Conservation (phyloP, 1,139 yeast genomes). For the Diutina ranongensis region DNA sequence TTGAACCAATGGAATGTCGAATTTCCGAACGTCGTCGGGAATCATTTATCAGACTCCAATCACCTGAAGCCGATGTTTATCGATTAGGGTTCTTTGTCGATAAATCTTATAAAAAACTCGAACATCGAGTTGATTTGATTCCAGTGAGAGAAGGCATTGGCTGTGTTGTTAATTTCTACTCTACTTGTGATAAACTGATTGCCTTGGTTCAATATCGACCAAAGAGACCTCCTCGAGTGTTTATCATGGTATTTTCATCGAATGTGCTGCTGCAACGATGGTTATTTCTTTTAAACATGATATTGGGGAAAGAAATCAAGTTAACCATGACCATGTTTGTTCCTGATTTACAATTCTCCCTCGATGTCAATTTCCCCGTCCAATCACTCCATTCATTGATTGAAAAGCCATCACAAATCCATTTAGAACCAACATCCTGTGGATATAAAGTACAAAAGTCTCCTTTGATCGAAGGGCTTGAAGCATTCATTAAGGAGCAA, state of each 20-base stretch:
- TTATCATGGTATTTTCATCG: background rate
- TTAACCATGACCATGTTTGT: background rate
- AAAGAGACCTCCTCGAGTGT: background rate
- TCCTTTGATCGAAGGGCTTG: background rate
- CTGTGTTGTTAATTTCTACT: background rate
- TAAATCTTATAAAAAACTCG: background rate
- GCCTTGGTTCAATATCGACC: constrained; percentile 2
- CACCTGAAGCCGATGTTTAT: background rate
- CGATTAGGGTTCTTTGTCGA: background rate
- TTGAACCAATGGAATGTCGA: constrained; percentile 40
- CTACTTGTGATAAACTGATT: background rate
- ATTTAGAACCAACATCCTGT: background rate
- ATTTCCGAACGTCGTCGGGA: constrained; percentile 71
- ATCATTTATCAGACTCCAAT: constrained; percentile 39
- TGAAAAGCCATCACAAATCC: background rate
- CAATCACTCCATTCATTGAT: background rate
- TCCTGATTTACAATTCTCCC: background rate
- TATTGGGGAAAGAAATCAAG: background rate
- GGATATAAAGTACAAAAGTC: background rate
- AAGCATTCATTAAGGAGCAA: background rate
- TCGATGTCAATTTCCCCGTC: background rate
- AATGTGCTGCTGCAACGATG: constrained; percentile 3
- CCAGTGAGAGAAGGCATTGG: background rate
- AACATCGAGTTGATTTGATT: background rate
- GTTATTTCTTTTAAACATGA: background rate